Evolutionary conservation across 2,329 filamentous ascomycete genomes (phyloP).

Genomic region (Aspergillus fischeri): DNA sequence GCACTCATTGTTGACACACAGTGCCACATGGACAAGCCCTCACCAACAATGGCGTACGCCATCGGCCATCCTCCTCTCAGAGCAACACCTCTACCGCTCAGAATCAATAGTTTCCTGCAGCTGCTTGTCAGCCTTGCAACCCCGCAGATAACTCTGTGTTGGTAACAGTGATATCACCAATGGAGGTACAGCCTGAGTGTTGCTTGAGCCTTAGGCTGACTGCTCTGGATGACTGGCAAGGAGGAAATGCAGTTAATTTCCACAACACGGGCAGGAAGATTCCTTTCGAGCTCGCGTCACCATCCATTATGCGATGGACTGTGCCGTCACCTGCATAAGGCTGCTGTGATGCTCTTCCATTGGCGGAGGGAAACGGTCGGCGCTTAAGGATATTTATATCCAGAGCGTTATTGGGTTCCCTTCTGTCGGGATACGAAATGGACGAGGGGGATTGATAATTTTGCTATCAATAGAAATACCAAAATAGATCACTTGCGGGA

Average conservation of each 20-base stretch:
- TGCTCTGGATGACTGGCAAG: neutral
- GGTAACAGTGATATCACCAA: neutral
- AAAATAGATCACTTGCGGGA: slow-evolving; percentile 2
- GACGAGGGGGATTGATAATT: neutral
- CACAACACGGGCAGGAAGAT: neutral
- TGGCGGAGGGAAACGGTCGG: slow-evolving; percentile 2
- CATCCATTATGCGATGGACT: neutral
- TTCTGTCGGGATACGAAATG: neutral
- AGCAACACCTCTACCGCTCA: neutral
- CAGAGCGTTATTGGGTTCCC: slow-evolving; percentile 9
- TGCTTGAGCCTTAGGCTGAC: neutral
- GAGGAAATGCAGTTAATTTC: neutral
- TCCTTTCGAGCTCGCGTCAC: neutral
- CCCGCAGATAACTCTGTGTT: neutral
- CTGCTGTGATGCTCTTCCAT: neutral
- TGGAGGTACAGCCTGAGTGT: neutral
- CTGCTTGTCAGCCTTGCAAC: neutral
- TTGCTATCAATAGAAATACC: slow-evolving; percentile 7
- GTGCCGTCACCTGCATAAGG: neutral
- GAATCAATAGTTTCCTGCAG: neutral
- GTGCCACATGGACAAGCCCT: neutral
- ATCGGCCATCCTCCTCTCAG: neutral
- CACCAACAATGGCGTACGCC: neutral
- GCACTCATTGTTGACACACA: neutral
- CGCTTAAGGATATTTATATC: slow-evolving; percentile 15